Evolutionary conservation across 2,329 filamentous ascomycete genomes (phyloP).

Genomic region (Diaporthe vexans): DNA sequence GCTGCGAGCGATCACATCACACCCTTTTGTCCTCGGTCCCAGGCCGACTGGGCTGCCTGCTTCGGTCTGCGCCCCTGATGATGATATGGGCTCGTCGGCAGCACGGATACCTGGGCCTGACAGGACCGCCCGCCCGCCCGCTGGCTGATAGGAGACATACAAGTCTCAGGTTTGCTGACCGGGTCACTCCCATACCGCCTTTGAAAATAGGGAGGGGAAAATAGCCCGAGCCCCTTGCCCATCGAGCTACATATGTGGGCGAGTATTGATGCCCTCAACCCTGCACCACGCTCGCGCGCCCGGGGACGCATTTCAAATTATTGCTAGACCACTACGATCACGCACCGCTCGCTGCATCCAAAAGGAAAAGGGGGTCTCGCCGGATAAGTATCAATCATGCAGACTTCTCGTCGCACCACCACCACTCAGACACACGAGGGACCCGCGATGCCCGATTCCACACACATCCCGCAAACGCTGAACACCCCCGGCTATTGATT

Average conservation of each 20-base stretch:
- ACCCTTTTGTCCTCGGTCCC: conserved; percentile 23
- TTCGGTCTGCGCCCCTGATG: conserved; percentile 21
- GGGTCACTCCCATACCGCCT: conserved; percentile 22
- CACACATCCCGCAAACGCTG: conserved; percentile 26
- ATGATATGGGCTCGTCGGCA: conserved; percentile 13
- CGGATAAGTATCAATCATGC: conserved; percentile 29
- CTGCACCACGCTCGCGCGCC: conserved; percentile 25
- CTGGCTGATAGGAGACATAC: conserved; percentile 3
- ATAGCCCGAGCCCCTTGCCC: conserved; percentile 18
- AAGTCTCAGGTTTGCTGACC: conserved; percentile 28
- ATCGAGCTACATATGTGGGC: conserved; percentile 16
- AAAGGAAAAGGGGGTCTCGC: conserved; percentile 30
- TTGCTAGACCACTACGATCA: conserved; percentile 25
- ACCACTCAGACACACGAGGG: conserved; percentile 25
- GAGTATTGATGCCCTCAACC: conserved; percentile 32
- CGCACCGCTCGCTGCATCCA: conserved; percentile 28
- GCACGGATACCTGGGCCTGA: conserved; percentile 21
- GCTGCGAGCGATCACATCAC: conserved; percentile 32
- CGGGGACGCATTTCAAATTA: conserved; percentile 32
- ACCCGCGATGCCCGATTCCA: conserved; percentile 22
- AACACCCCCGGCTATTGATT: conserved; percentile 31
- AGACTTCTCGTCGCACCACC: conserved; percentile 32
- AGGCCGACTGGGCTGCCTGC: conserved; percentile 26
- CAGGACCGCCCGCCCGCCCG: conserved; percentile 3
- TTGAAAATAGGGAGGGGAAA: neutral